phyloP scores from a whole-genome alignment of 805 yeast genomes.

The Saccharomycopsis malanga region DNA sequence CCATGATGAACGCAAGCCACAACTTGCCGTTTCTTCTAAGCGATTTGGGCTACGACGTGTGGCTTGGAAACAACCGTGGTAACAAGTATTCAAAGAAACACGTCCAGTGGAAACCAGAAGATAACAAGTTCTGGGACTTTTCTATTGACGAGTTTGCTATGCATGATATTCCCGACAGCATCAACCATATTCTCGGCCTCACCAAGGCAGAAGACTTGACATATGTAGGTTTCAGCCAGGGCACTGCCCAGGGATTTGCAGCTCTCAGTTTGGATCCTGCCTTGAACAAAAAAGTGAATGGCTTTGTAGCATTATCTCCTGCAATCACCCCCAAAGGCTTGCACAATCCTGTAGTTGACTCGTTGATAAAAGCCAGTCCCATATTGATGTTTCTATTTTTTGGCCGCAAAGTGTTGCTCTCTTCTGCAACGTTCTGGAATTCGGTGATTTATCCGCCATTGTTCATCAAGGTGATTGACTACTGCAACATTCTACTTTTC shows the following conservation, averaged over 20 bases:
- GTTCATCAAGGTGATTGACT: conserved; percentile 65
- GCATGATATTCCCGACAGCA: conserved; percentile 80
- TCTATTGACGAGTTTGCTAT: conserved; percentile 87
- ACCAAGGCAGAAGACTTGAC: conserved; percentile 41
- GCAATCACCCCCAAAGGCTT: conserved; percentile 90
- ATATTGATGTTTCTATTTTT: conserved; percentile 60
- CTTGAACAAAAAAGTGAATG: conserved; percentile 40
- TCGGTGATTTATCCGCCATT: conserved; percentile 68
- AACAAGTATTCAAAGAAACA: conserved; percentile 90
- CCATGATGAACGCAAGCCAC: conserved; percentile 30
- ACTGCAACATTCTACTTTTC: conserved; percentile 59
- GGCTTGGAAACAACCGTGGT: conserved; percentile 90
- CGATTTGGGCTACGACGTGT: conserved; percentile 85
- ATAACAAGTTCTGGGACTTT: conserved; percentile 73
- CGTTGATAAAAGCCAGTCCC: conserved; percentile 72
- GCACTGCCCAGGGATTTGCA: conserved; percentile 90
- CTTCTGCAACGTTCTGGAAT: conserved; percentile 72
- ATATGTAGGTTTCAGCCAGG: conserved; percentile 89
- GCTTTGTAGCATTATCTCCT: conserved; percentile 81
- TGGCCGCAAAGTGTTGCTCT: conserved; percentile 66
- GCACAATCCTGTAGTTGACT: conserved; percentile 66
- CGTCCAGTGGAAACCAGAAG: conserved; percentile 34
- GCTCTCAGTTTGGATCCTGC: conserved; percentile 53
- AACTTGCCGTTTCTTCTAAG: conserved; percentile 71
- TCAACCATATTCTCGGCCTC: conserved; percentile 58